Conservation (phyloP, 1,284 basidiomycete species). For the Lentinus polychrous region DNA sequence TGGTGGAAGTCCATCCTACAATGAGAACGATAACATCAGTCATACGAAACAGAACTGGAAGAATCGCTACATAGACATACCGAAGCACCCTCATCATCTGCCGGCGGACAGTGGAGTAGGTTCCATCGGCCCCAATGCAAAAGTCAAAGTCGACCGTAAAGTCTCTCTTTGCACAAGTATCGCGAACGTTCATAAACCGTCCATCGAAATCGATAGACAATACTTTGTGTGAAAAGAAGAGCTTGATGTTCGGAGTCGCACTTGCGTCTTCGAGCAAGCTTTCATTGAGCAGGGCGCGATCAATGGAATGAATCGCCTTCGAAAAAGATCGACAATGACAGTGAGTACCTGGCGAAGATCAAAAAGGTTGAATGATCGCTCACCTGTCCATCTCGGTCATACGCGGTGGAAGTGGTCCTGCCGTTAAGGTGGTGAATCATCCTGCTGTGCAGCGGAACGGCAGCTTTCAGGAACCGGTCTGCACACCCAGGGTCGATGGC, state of each 20-base stretch:
- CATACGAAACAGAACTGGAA: conserved; percentile 14
- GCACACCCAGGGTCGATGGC: conserved; percentile 74
- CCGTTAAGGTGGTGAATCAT: conserved; percentile 88
- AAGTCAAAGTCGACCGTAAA: conserved; percentile 63
- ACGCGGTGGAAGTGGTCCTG: conserved; percentile 71
- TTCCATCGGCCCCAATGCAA: conserved; percentile 86
- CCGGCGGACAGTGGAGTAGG: conserved; percentile 76
- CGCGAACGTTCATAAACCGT: conserved; percentile 43
- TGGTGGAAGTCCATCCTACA: conserved; percentile 89
- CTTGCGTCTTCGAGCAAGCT: conserved; percentile 70
- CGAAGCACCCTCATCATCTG: conserved; percentile 88
- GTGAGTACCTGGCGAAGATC: conserved; percentile 10
- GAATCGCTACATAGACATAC: conserved; percentile 42
- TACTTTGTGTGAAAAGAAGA: conserved; percentile 82
- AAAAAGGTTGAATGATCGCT: conserved; percentile 18
- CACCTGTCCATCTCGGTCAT: conserved; percentile 85
- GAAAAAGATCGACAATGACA: conserved; percentile 12
- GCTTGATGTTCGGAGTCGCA: conserved; percentile 53
- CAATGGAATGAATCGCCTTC: conserved; percentile 91
- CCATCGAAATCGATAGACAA: conserved; percentile 68
- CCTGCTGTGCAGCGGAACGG: conserved; percentile 91
- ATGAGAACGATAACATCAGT: conserved; percentile 16
- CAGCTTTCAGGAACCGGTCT: conserved; percentile 68
- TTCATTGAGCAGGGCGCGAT: conserved; percentile 83
- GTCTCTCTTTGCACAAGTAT: conserved; percentile 38